A percentile compares a stretch with the other conserved stretches of the same genome.
phyloP scores from a whole-genome alignment of 192 early-diverging fungal genomes.

The Mortierella antarctica region DNA sequence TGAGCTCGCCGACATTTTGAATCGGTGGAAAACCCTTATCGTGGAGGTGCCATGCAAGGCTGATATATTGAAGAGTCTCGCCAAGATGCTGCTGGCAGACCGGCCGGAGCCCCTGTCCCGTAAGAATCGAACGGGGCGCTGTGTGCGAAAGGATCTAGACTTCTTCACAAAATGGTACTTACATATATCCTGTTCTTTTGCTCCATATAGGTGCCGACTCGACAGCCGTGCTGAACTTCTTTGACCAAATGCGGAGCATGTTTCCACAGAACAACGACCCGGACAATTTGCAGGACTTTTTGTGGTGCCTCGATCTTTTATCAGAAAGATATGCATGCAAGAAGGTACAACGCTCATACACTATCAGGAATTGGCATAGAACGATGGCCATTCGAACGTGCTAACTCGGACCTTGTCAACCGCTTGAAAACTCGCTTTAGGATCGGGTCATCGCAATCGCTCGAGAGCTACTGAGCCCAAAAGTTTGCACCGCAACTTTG shows the following conservation, averaged over 20 bases:
- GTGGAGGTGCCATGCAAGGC: conserved; percentile 38
- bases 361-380: not conserved
- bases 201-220: conserved; percentile 18
- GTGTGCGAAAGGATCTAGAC: not conserved
- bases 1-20: conserved; percentile 27
- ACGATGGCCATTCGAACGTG: not conserved
- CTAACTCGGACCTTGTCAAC: not conserved
- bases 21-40: conserved; percentile 15
- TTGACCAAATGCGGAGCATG: conserved; percentile 32
- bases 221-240: conserved; percentile 11
- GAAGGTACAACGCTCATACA: conserved; percentile 13
- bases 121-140: not conserved
- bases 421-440: not conserved
- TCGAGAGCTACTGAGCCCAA: conserved; percentile 7
- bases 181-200: not conserved
- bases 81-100: conserved; percentile 25
- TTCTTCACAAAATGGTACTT: not conserved
- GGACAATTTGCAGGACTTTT: conserved; percentile 32
- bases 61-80: conserved; percentile 25
- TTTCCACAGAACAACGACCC: conserved; percentile 37
- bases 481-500: conserved; percentile 10
- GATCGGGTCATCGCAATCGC: conserved; percentile 21
- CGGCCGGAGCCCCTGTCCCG: conserved; percentile 20
- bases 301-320: conserved; percentile 41
- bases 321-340: conserved; percentile 41